Evolutionary conservation across 2,329 filamentous ascomycete species (phyloP), one percentile per base, ranked within the genome.

Genomic region (Botrytis fabae): DNA sequence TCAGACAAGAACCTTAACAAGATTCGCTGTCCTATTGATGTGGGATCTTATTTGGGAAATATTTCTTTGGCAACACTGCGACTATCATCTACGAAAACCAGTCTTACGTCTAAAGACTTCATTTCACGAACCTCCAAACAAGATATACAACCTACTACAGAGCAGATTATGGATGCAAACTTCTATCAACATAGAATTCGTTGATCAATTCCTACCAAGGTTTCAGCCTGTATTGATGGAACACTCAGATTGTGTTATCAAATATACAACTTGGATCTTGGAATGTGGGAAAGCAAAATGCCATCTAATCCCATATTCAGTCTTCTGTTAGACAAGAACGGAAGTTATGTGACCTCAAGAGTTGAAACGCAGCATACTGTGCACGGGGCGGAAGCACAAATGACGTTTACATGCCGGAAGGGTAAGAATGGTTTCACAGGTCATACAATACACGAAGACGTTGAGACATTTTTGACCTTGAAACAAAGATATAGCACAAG

Each of bases 21-120:
- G 1, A 20, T 25, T n/a, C 14, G 6, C 14, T 8, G 28, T 18
- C 16, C 0, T 28, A 8, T 28, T 9, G 5, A n/a, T 0, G 28
- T 63, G 2, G 14, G 35, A 25, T 14, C 8, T 2, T 16, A 18
- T 18, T 10, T 20, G 5, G 1, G 22, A 12, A 35, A 35, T 46
- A 8, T 5, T 25, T 22, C 28, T 44, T 25, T 35, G 62, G 20
- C 4, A n/a, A 12, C 42, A 16, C 22, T 25, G 2, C 28, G 22
- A 32, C n/a, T 25, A 1, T 35, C 20, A 16, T 64, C 44, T 42
- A 25, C 12, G 16, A 35, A 32, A 10, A 64, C 18, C 6, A 25
- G 18, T 10, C 10, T 35, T 8, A 1, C 8, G 0, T 35, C n/a
- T 32, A 14, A 18, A 9, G 12, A 4, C 5, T 7, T 35, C 16